phyloP scores from a whole-genome alignment of 2,329 filamentous ascomycete genomes.

The Allantophomopsis cytisporea region DNA sequence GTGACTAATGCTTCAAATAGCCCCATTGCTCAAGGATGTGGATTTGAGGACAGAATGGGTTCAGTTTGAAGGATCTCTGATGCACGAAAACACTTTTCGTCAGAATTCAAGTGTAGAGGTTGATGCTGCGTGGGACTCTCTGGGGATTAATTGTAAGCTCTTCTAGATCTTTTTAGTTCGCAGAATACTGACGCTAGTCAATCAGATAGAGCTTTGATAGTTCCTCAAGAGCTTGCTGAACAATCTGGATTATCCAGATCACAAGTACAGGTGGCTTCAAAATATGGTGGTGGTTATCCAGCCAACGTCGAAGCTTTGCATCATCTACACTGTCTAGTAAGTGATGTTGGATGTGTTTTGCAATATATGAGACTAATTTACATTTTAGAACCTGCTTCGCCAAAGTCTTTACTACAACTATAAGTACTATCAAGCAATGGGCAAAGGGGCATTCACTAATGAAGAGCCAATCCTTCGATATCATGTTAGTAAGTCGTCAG shows the following conservation, averaged over 20 bases:
- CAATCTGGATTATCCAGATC: conserved; percentile 27
- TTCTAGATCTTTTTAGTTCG: too few relatives aligned
- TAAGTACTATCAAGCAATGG: conserved; percentile 30
- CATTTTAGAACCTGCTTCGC: conserved; percentile 29
- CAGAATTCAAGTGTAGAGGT: conserved; percentile 30
- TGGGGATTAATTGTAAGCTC: conserved; percentile 33
- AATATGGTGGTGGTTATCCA: conserved; percentile 36
- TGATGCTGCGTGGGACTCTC: conserved; percentile 34
- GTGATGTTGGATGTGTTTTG: conserved; percentile 6
- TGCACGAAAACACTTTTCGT: conserved; percentile 36
- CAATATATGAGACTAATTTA: background rate
- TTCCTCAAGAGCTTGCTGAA: conserved; percentile 25
- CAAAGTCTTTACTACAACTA: conserved; percentile 37
- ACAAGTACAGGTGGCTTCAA: conserved; percentile 34
- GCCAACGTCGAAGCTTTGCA: conserved; percentile 32
- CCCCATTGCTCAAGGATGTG: conserved; percentile 23
- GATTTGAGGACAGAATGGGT: conserved; percentile 24
- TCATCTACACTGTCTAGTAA: conserved; percentile 31
- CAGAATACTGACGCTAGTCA: too few relatives aligned
- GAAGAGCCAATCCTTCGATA: conserved; percentile 30
- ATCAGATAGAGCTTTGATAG: conserved; percentile 22
- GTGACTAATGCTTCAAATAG: too few relatives aligned
- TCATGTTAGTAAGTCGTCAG: conserved; percentile 30
- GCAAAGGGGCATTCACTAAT: conserved; percentile 33
- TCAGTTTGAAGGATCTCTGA: conserved; percentile 35